phyloP scores from a whole-genome alignment of 305 asterid genomes.

The Fraxinus xanthoxyloides region DNA sequence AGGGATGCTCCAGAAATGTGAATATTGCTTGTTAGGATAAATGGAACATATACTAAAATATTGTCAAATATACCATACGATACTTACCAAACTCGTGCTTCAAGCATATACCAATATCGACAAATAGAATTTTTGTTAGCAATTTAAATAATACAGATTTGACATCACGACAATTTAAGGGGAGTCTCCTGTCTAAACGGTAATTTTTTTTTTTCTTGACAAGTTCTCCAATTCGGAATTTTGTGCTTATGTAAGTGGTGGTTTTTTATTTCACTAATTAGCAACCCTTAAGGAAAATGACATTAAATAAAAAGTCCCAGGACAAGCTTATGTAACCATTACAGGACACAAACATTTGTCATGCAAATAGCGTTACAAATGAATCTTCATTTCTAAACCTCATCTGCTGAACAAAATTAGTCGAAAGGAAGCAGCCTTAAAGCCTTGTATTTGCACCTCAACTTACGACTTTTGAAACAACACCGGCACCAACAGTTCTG shows the following conservation, averaged over 20 bases:
- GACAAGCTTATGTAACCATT: not conserved
- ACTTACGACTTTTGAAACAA: constrained; percentile 79
- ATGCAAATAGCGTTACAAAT: not conserved
- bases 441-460: constrained; percentile 27
- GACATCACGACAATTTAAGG: not conserved
- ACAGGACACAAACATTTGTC: not conserved
- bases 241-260: not conserved
- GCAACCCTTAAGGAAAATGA: not conserved
- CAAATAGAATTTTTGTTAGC: not conserved
- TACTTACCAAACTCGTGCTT: not conserved
- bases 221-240: not conserved
- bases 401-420: not conserved
- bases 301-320: not conserved
- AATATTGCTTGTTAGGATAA: not conserved
- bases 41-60: not conserved
- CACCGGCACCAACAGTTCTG: constrained; percentile 98
- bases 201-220: not conserved
- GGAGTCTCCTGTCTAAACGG: not conserved
- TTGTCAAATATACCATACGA: not conserved
- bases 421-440: not conserved
- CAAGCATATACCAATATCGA: not conserved
- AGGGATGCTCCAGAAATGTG: not conserved
- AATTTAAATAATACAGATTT: not conserved
- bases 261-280: not conserved
- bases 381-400: not conserved